Conservation (phyloP, 331 rosid species). For the Cydonia oblonga region DNA sequence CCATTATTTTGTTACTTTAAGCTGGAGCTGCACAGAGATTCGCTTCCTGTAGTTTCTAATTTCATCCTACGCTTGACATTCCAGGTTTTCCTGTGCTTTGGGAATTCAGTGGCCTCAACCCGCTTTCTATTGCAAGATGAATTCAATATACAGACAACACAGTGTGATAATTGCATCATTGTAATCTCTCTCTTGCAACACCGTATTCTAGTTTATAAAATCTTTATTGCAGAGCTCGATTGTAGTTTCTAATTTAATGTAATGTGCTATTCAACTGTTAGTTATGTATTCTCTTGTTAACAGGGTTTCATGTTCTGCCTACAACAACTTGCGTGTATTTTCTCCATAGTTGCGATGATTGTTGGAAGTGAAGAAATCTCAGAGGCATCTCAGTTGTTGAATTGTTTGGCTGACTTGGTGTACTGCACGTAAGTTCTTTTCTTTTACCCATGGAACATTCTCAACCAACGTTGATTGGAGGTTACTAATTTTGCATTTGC, state of each 20-base stretch:
- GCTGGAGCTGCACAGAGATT: not conserved
- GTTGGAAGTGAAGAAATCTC: conserved; percentile 81
- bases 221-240: not conserved
- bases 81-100: conserved; percentile 90
- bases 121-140: conserved; percentile 94
- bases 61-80: not conserved
- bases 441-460: conserved; percentile 4
- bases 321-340: conserved; percentile 90
- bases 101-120: conserved; percentile 95
- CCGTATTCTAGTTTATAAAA: not conserved
- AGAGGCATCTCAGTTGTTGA: conserved; percentile 76
- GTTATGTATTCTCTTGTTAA: conserved; percentile 2
- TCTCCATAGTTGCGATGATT: conserved; percentile 82
- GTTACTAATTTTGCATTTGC: conserved; percentile 16
- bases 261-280: not conserved
- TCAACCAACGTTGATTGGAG: not conserved
- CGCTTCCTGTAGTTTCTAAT: not conserved
- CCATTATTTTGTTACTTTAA: not conserved
- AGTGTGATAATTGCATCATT: conserved; percentile 96
- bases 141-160: conserved; percentile 88
- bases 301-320: conserved; percentile 94
- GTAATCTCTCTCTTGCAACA: conserved; percentile 31
- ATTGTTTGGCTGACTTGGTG: conserved; percentile 72
- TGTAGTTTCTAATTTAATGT: not conserved
- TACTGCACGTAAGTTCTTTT: conserved; percentile 75